Evolutionary conservation across 306 rosid genomes (phyloP), one percentile per base, ranked within the genome.

Genomic region (Vigna reflexopilosa): DNA sequence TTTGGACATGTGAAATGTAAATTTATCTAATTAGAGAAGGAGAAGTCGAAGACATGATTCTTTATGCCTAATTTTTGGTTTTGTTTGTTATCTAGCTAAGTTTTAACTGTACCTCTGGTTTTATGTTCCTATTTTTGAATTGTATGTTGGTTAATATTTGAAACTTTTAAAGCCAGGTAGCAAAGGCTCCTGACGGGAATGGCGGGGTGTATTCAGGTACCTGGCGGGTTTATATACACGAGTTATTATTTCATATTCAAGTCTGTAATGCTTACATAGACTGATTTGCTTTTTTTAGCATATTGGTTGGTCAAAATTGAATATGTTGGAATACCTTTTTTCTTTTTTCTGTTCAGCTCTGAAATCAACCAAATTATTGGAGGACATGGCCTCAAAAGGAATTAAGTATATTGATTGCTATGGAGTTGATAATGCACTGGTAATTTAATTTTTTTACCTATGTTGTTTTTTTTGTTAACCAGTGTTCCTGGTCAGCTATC

Each of bases 181-280:
- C 99, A 59, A 87, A 93, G 86, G 88, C 99, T 83, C 99, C 99
- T 52, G 99, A 95, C 79, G 99, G 99, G 73, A 93, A 95, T 80
- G 99, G 99, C 72, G 99, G 99, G 72, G 98, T 95, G 58, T 95
- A 89, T 83, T 82, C 97, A 83, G 98, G 98, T 94, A 67, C 66
- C 68, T 72, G 63, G 30, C n/a, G 42, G 67, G 45, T 62, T 62
- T 62, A 62, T 67, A 62, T 73, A 59, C 47, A 59, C 20, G 61
- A 58, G 8, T 19, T 30, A 73, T 26, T 58, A n/a, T 67, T 30
- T 70, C 59, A 68, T 68, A 26, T 22, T 74, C 65, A 54, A 77
- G 52, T 81, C 12, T 72, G 30, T 40, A 57, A 48, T 50, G 68
- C 59, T 72, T 54, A 76, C 32, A 56, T 16, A 4, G 54, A 77